A percentile compares a stretch with the other conserved stretches of the same genome.
Evolutionary conservation across 1,284 basidiomycete genomes (phyloP).

Genomic region (Pseudomicrostroma phylloplanum): DNA sequence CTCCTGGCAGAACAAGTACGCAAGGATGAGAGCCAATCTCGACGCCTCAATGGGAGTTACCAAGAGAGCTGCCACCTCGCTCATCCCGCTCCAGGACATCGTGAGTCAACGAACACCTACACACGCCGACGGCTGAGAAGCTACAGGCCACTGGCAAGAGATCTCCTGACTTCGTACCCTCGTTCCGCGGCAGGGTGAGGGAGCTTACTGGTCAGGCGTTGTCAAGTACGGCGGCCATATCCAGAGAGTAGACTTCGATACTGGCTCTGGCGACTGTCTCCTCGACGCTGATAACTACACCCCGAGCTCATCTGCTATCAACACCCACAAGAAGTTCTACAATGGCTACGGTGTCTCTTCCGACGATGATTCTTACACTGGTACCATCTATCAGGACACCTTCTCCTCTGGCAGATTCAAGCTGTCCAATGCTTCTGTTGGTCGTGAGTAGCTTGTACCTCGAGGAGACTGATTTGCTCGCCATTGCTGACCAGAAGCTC

Average conservation of each 20-base stretch:
- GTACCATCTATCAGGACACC: constrained; percentile 58
- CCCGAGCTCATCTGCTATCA: constrained; percentile 28
- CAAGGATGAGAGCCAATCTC: no score
- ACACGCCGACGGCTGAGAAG: no score
- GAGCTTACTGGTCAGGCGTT: constrained; percentile 37
- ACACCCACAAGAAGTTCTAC: constrained; percentile 51
- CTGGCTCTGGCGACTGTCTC: constrained; percentile 37
- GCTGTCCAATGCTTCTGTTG: constrained; percentile 48
- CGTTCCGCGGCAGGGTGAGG: constrained; percentile 20
- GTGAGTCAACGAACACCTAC: no score
- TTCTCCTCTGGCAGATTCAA: constrained; percentile 52
- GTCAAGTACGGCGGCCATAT: constrained; percentile 38
- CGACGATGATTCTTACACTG: constrained; percentile 58
- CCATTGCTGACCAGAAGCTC: no score
- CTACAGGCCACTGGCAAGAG: no score
- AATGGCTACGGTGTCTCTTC: constrained; percentile 54
- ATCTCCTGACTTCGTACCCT: no score
- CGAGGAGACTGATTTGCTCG: no score
- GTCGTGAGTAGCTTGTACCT: constrained; percentile 18
- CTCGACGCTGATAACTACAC: constrained; percentile 38
- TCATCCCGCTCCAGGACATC: no score
- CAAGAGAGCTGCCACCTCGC: no score
- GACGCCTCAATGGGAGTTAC: no score
- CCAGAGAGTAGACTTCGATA: constrained; percentile 44
- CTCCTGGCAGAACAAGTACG: no score